These are phyloP conservation scores for Simplicillium sp. DNA, from an alignment of 2,329 filamentous ascomycete genomes.

Conservation along the genomic window DNA sequence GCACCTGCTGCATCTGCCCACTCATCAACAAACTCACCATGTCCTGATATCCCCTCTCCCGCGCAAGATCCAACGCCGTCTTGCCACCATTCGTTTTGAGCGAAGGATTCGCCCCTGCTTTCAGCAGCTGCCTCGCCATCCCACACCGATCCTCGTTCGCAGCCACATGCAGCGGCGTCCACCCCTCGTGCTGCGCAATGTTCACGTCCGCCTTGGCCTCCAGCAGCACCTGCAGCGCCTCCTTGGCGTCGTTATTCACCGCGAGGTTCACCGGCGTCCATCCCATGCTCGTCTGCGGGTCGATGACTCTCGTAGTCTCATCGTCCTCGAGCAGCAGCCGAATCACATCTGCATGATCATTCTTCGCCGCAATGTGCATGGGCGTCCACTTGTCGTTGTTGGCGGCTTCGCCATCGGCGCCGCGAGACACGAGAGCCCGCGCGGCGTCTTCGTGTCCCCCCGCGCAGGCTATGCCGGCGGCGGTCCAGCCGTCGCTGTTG, in stretches of 20 bases:
- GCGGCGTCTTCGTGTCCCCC: neutral
- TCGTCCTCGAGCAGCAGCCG: slow-evolving; percentile 17
- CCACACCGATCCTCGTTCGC: neutral
- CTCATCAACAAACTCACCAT: neutral
- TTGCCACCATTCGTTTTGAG: neutral
- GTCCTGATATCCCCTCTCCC: neutral
- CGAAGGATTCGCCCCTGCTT: neutral
- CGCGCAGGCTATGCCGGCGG: neutral
- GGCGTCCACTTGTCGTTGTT: slow-evolving; percentile 14
- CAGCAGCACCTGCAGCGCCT: neutral
- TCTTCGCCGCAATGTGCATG: slow-evolving; percentile 24
- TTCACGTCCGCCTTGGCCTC: neutral
- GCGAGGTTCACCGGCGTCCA: slow-evolving; percentile 1
- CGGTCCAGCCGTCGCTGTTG: neutral
- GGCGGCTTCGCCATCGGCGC: neutral
- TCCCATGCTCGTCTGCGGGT: neutral
- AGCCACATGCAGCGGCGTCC: slow-evolving; percentile 1
- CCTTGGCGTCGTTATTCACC: neutral
- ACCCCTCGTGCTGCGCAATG: neutral
- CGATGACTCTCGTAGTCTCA: neutral
- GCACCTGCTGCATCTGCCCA: too few species aligned
- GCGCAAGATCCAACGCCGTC: neutral
- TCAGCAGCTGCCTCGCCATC: neutral
- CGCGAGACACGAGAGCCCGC: neutral
- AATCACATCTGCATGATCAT: slow-evolving; percentile 24